Evolutionary conservation across 2,329 filamentous ascomycete species (phyloP).

Genomic region (Fusarium sp.): DNA sequence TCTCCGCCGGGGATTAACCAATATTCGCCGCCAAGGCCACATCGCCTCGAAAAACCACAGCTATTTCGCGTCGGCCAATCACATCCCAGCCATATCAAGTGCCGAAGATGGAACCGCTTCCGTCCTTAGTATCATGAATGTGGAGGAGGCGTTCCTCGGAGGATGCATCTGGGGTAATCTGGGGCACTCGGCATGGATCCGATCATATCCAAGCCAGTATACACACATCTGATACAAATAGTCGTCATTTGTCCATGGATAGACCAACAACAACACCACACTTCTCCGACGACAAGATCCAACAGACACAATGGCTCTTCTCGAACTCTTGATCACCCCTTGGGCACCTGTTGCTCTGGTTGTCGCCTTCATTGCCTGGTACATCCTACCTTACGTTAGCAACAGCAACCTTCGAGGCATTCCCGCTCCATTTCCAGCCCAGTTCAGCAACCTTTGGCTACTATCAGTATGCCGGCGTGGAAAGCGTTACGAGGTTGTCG

Average conservation of each 20-base stretch:
- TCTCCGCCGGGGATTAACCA: background rate
- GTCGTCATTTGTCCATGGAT: background rate
- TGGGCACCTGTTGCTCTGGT: conserved; percentile 38
- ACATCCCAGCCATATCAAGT: background rate
- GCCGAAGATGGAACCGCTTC: conserved; percentile 3
- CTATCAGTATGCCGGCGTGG: conserved; percentile 76
- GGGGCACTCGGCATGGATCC: conserved; percentile 4
- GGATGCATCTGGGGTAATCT: conserved; percentile 19
- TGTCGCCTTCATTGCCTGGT: conserved; percentile 32
- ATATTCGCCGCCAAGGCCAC: background rate
- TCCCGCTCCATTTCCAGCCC: conserved; percentile 73
- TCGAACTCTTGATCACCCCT: conserved; percentile 36
- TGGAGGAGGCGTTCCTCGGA: conserved; percentile 22
- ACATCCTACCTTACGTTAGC: conserved; percentile 63
- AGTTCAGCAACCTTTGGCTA: conserved; percentile 86
- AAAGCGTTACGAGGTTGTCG: conserved; percentile 73
- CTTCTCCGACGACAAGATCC: no score
- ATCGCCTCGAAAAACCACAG: fast-evolving
- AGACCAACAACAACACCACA: background rate
- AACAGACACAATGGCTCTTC: conserved; percentile 34
- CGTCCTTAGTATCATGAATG: background rate
- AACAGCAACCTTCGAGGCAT: conserved; percentile 66
- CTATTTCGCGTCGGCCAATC: background rate
- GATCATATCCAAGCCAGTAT: background rate
- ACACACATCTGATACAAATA: conserved; percentile 11